phyloP scores from a whole-genome alignment of 306 rosid species.

The Crotalaria pallida region DNA sequence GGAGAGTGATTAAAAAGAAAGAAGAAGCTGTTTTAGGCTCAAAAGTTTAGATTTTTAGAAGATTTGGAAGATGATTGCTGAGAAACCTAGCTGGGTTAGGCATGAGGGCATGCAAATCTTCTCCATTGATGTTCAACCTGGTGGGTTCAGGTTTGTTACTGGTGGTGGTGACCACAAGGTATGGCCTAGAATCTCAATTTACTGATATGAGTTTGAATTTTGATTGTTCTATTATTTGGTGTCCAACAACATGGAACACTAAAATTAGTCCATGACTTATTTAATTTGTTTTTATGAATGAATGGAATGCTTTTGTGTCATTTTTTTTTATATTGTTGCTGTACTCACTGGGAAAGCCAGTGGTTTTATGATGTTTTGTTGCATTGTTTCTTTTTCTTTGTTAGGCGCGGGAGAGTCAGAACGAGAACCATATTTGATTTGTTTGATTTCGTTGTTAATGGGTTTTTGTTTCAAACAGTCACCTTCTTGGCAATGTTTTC shows the following conservation, averaged over 20 bases:
- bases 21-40: constrained; percentile 3
- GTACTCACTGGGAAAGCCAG: background rate
- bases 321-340: background rate
- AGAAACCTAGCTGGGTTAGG: constrained; percentile 91
- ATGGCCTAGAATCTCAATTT: background rate
- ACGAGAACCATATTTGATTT: background rate
- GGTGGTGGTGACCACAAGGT: constrained; percentile 99
- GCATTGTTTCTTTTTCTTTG: background rate
- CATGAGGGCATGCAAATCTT: constrained; percentile 98
- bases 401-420: constrained; percentile 1
- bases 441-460: background rate
- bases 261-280: background rate
- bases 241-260: background rate
- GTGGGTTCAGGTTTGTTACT: constrained; percentile 85
- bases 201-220: constrained; percentile 3
- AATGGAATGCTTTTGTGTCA: background rate
- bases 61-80: constrained; percentile 77
- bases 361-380: background rate
- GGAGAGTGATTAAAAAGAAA: no score
- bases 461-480: background rate
- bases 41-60: constrained; percentile 15
- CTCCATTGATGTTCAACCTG: constrained; percentile 97
- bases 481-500: constrained; percentile 5
- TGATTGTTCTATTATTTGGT: background rate
- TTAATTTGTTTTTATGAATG: background rate